These are phyloP conservation scores for Glycine latifolia DNA, from an alignment of 306 rosid species.

Conservation along the genomic window DNA sequence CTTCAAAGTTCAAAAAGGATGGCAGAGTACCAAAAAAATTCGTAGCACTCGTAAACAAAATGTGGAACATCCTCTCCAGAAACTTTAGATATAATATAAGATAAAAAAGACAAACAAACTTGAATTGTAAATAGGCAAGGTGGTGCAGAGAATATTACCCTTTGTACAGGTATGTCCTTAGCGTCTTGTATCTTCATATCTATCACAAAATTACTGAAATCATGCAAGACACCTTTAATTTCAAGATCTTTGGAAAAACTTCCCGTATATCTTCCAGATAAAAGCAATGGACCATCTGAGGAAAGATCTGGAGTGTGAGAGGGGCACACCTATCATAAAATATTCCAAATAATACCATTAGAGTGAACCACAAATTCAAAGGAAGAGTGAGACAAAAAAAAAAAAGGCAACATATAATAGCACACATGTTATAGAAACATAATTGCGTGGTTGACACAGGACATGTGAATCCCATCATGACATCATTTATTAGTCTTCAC, in stretches of 20 bases:
- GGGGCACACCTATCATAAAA: constrained; percentile 66
- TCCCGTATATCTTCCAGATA: constrained; percentile 83
- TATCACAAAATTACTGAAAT: constrained; percentile 56
- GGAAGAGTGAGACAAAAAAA: constrained; percentile 20
- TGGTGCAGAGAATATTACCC: constrained; percentile 54
- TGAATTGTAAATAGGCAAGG: constrained; percentile 6
- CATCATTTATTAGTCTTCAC: constrained; percentile 5
- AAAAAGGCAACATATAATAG: constrained; percentile 8
- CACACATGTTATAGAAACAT: background rate
- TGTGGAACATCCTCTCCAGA: constrained; percentile 20
- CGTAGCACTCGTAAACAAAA: constrained; percentile 13
- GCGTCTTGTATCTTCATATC: constrained; percentile 65
- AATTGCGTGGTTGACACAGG: background rate
- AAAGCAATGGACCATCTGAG: constrained; percentile 56
- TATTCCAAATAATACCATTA: constrained; percentile 46
- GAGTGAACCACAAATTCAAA: constrained; percentile 33
- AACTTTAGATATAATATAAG: constrained; percentile 1
- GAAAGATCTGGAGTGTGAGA: constrained; percentile 77
- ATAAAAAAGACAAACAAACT: background rate
- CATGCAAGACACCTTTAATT: constrained; percentile 71
- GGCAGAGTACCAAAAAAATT: constrained; percentile 21
- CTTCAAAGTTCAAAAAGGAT: constrained; percentile 10
- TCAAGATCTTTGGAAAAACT: constrained; percentile 60
- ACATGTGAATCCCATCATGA: constrained; percentile 17
- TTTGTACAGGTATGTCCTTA: constrained; percentile 73